Base-by-base conservation (phyloP, 345 rosid species). In the Streptanthus diversifolius region DNA sequence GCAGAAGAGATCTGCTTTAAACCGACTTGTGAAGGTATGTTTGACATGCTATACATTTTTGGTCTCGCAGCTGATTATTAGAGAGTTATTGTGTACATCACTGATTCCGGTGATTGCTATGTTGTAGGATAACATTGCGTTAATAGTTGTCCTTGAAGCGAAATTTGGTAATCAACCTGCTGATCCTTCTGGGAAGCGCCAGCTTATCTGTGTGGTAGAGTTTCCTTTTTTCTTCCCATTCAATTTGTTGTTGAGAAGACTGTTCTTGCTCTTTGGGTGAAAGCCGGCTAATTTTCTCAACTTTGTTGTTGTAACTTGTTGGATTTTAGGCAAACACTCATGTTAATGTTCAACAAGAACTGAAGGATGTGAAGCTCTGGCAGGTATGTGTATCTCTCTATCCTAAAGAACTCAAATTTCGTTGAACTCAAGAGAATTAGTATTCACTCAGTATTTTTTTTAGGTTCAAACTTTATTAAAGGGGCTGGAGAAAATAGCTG, bases 361-460 rank as follows among this genome's bases (percentile, higher is more conserved):
- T 91, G 63, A 95, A 95, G 83, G 99, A 95, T 77, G 98, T 95
- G 75, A 91, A 91, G 86, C 86, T 90, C 45, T 95, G 99, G 99
- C 98, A 95, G 98, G 99, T 95, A 58, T 63, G 63, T 33, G 62
- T 54, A 66, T 69, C 17, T 48, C 55, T 65, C 8, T 51, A 17
- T 39, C 27, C 4, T 33, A 44, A 45, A 59, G 32, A 43, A 36
- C 13, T 54, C 51, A 41, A 10, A 1, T 41, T 55, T 55, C 14
- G 22, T 5, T 10, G 37, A 56, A 48, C 59, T 54, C 27, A 3
- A 35, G 33, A 27, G 27, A 39, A 11, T 5, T 49, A 30, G 37
- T 49, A 65, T 21, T 58, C n/a, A 65, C 54, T 48, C 5, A 30
- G 13, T 11, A 22, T 55, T n/a, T 64, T 56, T 69, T 5, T 22